phyloP scores from a whole-genome alignment of 306 rosid genomes.

The Sindora glabra region DNA sequence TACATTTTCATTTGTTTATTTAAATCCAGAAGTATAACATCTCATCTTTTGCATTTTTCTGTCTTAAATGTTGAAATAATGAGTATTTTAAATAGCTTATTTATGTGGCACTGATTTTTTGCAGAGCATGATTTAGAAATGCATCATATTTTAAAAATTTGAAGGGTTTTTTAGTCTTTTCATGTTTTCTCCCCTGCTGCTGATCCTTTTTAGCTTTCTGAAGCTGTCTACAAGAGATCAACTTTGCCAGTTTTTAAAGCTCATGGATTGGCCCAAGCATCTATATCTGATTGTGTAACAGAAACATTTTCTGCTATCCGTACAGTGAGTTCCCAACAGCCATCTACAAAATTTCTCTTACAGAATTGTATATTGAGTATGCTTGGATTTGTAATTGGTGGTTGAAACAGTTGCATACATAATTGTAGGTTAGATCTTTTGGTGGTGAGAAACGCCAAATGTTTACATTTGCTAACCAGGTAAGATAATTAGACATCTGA shows the following conservation, averaged over 20 bases:
- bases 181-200: slow-evolving; percentile 15
- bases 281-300: slow-evolving; percentile 77
- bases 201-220: slow-evolving; percentile 29
- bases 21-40: background rate
- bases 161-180: too few relatives aligned
- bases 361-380: background rate
- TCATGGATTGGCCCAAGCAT: slow-evolving; percentile 86
- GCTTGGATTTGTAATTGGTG: slow-evolving; percentile 6
- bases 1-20: background rate
- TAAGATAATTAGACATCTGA: slow-evolving; percentile 24
- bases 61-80: background rate
- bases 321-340: slow-evolving; percentile 57
- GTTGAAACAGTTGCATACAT: slow-evolving; percentile 17
- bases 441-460: slow-evolving; percentile 94
- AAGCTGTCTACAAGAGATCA: slow-evolving; percentile 91
- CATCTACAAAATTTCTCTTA: background rate
- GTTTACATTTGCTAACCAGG: slow-evolving; percentile 74
- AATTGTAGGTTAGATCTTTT: slow-evolving; percentile 79
- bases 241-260: slow-evolving; percentile 77
- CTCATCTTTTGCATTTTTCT: background rate
- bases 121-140: slow-evolving; percentile 10
- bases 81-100: background rate
- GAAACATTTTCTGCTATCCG: slow-evolving; percentile 97
- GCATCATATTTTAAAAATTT: background rate
- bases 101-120: background rate